These are phyloP conservation scores for Penicillium nucicola DNA, from an alignment of 495 filamentous ascomycete genomes.

Conservation along the genomic window DNA sequence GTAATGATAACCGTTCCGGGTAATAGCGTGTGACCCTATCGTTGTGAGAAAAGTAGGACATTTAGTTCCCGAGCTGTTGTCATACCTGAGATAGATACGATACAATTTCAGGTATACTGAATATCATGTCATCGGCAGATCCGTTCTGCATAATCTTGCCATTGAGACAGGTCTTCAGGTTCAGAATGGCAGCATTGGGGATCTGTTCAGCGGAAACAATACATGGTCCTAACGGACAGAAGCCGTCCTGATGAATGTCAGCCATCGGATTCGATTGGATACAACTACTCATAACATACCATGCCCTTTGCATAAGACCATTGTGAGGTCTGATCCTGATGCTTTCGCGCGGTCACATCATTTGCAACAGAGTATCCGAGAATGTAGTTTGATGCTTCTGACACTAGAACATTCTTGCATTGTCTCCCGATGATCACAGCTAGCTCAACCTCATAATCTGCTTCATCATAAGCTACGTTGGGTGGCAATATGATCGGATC, in stretches of 20 bases:
- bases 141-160: conserved; percentile 59
- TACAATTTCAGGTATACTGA: conserved; percentile 62
- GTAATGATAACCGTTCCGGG: conserved; percentile 16
- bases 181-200: conserved; percentile 28
- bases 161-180: conserved; percentile 60
- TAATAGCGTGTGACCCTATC: conserved; percentile 8
- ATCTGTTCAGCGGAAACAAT: conserved; percentile 24
- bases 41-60: neutral
- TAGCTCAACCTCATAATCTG: conserved; percentile 72
- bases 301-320: conserved; percentile 73
- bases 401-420: conserved; percentile 55
- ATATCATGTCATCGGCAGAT: conserved; percentile 60
- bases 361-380: conserved; percentile 69
- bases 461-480: conserved; percentile 10
- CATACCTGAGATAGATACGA: conserved; percentile 58
- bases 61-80: neutral
- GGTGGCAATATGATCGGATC: conserved; percentile 9
- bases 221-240: conserved; percentile 24
- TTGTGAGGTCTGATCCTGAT: conserved; percentile 68
- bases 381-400: conserved; percentile 60
- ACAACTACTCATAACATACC: neutral
- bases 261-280: neutral
- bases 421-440: conserved; percentile 65
- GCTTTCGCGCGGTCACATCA: conserved; percentile 68
- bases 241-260: conserved; percentile 9